Evolutionary conservation across 352 stramenopile species (phyloP).

Genomic region (Thraustochytrium sp.): DNA sequence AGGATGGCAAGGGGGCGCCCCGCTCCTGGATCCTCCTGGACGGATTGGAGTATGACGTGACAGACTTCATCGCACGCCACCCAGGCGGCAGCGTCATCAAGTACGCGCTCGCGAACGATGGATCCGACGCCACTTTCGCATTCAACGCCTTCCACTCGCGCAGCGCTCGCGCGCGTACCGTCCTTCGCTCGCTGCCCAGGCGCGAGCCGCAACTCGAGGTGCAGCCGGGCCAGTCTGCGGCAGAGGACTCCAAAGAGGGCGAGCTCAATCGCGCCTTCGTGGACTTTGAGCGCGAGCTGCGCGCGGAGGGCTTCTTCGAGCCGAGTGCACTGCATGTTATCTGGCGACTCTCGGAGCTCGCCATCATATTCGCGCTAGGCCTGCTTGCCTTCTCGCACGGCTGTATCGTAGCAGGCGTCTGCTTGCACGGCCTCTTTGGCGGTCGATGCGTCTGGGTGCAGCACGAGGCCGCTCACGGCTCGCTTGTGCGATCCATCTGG

Average conservation of each 20-base stretch:
- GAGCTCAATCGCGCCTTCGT: conserved; percentile 39
- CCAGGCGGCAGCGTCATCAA: conserved; percentile 51
- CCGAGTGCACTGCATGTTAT: neutral
- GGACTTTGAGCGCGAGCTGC: conserved; percentile 33
- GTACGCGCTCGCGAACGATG: conserved; percentile 44
- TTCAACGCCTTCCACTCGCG: conserved; percentile 48
- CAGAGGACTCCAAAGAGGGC: neutral
- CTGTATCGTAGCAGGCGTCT: conserved; percentile 1
- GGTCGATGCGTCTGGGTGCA: conserved; percentile 52
- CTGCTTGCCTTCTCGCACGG: neutral
- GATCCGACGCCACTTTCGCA: conserved; percentile 45
- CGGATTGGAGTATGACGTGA: conserved; percentile 47
- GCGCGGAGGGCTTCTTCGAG: conserved; percentile 48
- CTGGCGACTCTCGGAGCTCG: conserved; percentile 46
- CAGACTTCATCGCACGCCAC: conserved; percentile 48
- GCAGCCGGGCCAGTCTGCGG: neutral
- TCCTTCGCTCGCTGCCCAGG: conserved; percentile 43
- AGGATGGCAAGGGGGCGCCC: too few species aligned
- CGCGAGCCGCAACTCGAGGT: neutral
- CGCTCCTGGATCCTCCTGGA: conserved; percentile 49
- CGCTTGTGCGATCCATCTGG: conserved; percentile 46
- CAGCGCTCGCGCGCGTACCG: conserved; percentile 43
- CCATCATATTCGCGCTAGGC: conserved; percentile 33
- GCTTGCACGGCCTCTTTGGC: conserved; percentile 28
- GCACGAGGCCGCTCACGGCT: conserved; percentile 52